Percentiles rank a stretch among this genome's conserved stretches.
Evolutionary conservation across 2,329 filamentous ascomycete genomes (phyloP).

Genomic region (Thyridium curvatum): DNA sequence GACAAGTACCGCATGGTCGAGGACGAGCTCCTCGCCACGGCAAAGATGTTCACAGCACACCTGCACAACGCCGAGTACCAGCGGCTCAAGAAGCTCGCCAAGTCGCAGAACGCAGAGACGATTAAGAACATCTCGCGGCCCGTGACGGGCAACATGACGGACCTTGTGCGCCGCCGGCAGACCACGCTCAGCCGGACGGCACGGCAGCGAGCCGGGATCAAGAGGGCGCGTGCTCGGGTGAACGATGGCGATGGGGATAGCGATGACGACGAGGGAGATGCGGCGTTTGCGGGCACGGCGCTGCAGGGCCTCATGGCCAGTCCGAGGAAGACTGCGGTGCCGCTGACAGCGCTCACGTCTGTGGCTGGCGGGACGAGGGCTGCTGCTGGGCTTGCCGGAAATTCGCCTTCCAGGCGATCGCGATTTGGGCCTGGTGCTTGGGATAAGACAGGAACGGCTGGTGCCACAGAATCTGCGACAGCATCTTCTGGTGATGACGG

Average conservation of each 20-base stretch:
- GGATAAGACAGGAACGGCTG: not conserved
- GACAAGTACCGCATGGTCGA: slow-evolving; percentile 78
- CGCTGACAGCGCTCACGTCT: slow-evolving; percentile 3
- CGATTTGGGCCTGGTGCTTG: not conserved
- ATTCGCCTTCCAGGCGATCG: not conserved
- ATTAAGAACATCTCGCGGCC: slow-evolving; percentile 47
- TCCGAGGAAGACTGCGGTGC: slow-evolving; percentile 20
- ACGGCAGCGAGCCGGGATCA: slow-evolving; percentile 25
- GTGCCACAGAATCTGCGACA: not conserved
- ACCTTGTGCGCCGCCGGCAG: slow-evolving; percentile 24
- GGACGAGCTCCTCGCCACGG: slow-evolving; percentile 66
- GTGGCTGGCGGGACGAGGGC: not conserved
- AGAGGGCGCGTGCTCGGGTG: slow-evolving; percentile 6
- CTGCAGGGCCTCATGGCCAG: slow-evolving; percentile 37
- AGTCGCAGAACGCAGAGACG: slow-evolving; percentile 44
- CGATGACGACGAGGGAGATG: slow-evolving; percentile 18
- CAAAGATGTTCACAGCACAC: slow-evolving; percentile 65
- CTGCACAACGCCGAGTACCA: slow-evolving; percentile 74
- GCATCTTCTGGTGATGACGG: slow-evolving; percentile 2
- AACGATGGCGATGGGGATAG: slow-evolving; percentile 15
- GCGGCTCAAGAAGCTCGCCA: slow-evolving; percentile 54
- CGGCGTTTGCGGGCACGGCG: slow-evolving; percentile 27
- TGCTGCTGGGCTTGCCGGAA: not conserved
- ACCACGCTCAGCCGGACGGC: slow-evolving; percentile 25
- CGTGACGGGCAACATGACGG: slow-evolving; percentile 34